phyloP scores from a whole-genome alignment of 2,329 filamentous ascomycete species.

The Chalaropsis thielavioides region DNA sequence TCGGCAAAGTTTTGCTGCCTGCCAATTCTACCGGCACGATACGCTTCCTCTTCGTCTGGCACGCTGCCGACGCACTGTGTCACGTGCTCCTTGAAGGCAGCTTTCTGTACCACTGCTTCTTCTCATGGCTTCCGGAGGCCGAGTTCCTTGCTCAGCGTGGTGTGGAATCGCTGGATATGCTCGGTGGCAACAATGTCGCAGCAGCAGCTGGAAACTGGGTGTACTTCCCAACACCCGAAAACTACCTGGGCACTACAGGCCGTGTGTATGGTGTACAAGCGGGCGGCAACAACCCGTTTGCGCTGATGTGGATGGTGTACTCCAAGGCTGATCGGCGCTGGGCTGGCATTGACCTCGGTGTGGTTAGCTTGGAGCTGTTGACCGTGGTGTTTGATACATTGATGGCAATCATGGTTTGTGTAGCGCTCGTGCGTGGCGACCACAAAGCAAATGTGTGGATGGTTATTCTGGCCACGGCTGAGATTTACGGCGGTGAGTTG shows the following conservation, averaged over 20 bases:
- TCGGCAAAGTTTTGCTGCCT: conserved; percentile 30
- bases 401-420: conserved; percentile 45
- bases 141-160: conserved; percentile 16
- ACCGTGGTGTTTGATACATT: conserved; percentile 50
- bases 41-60: conserved; percentile 84
- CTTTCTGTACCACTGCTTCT: conserved; percentile 91
- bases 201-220: conserved; percentile 10
- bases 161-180: conserved; percentile 3
- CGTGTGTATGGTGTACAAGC: conserved; percentile 44
- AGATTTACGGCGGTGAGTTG: conserved; percentile 46
- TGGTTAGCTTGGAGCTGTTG: conserved; percentile 50
- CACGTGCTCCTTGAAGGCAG: conserved; percentile 84
- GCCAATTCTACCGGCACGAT: conserved; percentile 38
- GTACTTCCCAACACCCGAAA: conserved; percentile 35
- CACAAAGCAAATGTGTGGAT: conserved; percentile 45
- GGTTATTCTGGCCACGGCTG: conserved; percentile 49
- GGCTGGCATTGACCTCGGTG: conserved; percentile 47
- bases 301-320: conserved; percentile 55
- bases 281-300: conserved; percentile 39
- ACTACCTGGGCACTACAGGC: conserved; percentile 36
- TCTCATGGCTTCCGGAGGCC: conserved; percentile 34
- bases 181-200: conserved; percentile 17
- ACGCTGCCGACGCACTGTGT: conserved; percentile 80
- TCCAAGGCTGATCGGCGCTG: conserved; percentile 48
- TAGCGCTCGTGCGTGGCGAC: conserved; percentile 41